A percentile compares a stretch with the other conserved stretches of the same genome.
phyloP scores from a whole-genome alignment of 2,329 filamentous ascomycete genomes.

The Ophiostoma angusticollis region DNA sequence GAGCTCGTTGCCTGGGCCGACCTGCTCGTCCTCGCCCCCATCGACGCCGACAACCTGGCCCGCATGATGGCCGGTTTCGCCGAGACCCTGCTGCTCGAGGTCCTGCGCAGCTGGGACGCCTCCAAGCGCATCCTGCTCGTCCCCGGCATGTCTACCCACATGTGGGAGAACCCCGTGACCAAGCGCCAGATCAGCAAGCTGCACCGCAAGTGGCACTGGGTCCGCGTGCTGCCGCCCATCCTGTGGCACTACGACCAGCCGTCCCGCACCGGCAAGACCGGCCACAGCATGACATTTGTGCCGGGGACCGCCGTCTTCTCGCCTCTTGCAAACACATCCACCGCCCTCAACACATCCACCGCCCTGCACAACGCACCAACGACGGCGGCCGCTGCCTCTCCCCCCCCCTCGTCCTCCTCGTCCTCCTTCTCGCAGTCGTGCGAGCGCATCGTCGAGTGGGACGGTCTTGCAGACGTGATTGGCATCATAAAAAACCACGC shows the following conservation, averaged over 20 bases:
- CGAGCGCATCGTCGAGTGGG: slow-evolving; percentile 46
- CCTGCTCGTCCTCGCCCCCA: slow-evolving; percentile 68
- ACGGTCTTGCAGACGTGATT: slow-evolving; percentile 57
- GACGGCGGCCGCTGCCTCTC: too few relatives aligned
- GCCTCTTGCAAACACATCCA: too few relatives aligned
- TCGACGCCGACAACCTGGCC: slow-evolving; percentile 72
- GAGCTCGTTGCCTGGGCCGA: slow-evolving; percentile 81
- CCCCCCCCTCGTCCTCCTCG: too few relatives aligned
- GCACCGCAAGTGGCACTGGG: slow-evolving; percentile 73
- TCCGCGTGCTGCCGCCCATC: slow-evolving; percentile 67
- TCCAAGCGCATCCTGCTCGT: slow-evolving; percentile 76
- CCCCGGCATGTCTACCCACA: slow-evolving; percentile 75
- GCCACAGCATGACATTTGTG: too few relatives aligned
- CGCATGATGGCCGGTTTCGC: slow-evolving; percentile 80
- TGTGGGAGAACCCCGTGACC: slow-evolving; percentile 85
- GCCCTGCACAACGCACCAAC: slow-evolving; percentile 11
- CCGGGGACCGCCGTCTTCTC: too few relatives aligned
- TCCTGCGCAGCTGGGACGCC: slow-evolving; percentile 75
- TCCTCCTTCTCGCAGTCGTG: too few relatives aligned
- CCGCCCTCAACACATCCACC: slow-evolving; percentile 18
- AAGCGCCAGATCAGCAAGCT: slow-evolving; percentile 79
- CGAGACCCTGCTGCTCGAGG: slow-evolving; percentile 66
- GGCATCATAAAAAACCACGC: slow-evolving; percentile 66
- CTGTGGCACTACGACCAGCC: slow-evolving; percentile 56
- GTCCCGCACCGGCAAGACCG: slow-evolving; percentile 8